Percentiles rank a stretch among this genome's conserved stretches.
These are phyloP conservation scores for Claviceps paspali DNA, from an alignment of 2,329 filamentous ascomycete species.

Conservation along the genomic window DNA sequence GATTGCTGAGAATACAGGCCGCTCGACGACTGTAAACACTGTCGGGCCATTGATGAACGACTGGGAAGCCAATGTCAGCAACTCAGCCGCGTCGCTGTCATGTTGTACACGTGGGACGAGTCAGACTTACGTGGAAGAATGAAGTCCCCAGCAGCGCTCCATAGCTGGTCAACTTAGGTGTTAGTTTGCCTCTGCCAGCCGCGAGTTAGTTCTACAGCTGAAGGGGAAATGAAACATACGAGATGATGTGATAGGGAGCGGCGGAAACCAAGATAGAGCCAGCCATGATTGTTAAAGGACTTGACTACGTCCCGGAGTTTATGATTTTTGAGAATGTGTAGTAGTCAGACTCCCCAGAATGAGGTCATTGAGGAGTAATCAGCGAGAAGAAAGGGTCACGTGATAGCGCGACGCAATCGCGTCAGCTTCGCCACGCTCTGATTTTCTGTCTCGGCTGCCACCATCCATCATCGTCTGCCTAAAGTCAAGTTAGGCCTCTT, in stretches of 20 bases:
- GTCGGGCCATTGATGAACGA: slow-evolving; percentile 63
- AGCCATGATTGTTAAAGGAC: slow-evolving; percentile 21
- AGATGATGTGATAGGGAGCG: slow-evolving; percentile 62
- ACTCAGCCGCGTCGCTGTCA: neutral
- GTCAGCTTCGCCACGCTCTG: slow-evolving; percentile 7
- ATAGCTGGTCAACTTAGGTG: slow-evolving; percentile 47
- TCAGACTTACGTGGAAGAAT: slow-evolving; percentile 55
- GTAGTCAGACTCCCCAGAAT: neutral
- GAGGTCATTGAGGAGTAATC: slow-evolving; percentile 4
- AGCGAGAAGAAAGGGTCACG: slow-evolving; percentile 11
- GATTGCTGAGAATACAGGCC: slow-evolving; percentile 65
- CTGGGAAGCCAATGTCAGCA: slow-evolving; percentile 20
- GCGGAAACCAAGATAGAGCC: slow-evolving; percentile 42
- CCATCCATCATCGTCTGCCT: no score
- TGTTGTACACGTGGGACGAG: neutral
- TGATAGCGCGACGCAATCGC: slow-evolving; percentile 16
- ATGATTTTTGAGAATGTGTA: neutral
- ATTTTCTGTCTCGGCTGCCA: neutral
- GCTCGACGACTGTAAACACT: slow-evolving; percentile 61
- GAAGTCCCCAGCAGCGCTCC: slow-evolving; percentile 76
- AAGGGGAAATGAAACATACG: slow-evolving; percentile 29
- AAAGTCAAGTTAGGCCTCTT: neutral
- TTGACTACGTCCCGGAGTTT: neutral
- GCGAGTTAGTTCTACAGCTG: neutral
- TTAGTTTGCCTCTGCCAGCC: slow-evolving; percentile 8